phyloP scores from a whole-genome alignment of 306 rosid genomes.

The Vigna reflexopilosa region DNA sequence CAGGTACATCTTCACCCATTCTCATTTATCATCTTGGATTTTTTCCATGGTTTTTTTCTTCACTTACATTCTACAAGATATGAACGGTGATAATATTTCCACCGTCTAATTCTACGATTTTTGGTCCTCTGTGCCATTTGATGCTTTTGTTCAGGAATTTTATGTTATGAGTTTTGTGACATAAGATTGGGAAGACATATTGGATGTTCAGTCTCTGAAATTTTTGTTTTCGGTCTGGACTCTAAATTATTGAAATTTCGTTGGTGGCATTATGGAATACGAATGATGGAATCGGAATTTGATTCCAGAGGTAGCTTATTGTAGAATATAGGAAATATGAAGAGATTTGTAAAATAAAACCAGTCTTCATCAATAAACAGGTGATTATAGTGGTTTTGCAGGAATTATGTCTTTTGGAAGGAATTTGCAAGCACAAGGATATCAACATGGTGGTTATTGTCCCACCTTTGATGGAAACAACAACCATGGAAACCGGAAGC shows the following conservation, averaged over 20 bases:
- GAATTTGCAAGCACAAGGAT: constrained; percentile 57
- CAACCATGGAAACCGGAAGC: constrained; percentile 44
- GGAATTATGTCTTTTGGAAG: constrained; percentile 62
- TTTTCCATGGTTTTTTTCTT: neutral
- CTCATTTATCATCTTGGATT: neutral
- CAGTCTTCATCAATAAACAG: neutral
- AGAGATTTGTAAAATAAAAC: neutral
- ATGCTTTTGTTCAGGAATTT: neutral
- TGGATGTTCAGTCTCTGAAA: neutral
- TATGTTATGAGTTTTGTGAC: neutral
- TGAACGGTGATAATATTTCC: neutral
- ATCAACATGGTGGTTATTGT: constrained; percentile 51
- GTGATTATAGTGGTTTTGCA: constrained; percentile 39
- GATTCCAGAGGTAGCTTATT: neutral
- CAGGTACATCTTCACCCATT: constrained; percentile 27
- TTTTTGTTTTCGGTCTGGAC: neutral
- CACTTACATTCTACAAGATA: neutral
- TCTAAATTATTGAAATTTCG: constrained; percentile 1
- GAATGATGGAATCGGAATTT: constrained; percentile 1
- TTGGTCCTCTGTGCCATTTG: neutral
- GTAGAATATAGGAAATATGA: neutral
- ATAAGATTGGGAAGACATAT: neutral
- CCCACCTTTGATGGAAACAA: constrained; percentile 48
- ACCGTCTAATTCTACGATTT: neutral
- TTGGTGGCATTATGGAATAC: neutral